phyloP scores from a whole-genome alignment of 2,329 filamentous ascomycete species.

The Aspergillus sp. region DNA sequence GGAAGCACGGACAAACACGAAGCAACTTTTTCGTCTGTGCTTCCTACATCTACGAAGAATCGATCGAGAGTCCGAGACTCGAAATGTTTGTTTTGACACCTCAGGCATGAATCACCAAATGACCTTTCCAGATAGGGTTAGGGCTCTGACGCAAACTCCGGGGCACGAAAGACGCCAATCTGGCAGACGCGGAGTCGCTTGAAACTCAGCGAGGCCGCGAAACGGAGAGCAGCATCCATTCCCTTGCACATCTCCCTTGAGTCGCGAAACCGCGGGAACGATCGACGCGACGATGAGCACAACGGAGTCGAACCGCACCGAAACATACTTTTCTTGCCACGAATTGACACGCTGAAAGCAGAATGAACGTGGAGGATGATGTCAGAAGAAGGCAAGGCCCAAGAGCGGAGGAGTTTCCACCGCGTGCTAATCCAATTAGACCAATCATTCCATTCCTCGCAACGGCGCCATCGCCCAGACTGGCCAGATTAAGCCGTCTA shows the following conservation, averaged over 20 bases:
- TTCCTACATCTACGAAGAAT: background rate
- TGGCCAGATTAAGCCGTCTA: conserved; percentile 1
- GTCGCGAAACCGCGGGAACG: background rate
- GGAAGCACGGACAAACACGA: too few relatives aligned
- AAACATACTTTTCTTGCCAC: background rate
- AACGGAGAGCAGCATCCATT: background rate
- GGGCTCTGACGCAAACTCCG: conserved; percentile 5
- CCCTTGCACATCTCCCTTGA: background rate
- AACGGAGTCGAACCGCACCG: background rate
- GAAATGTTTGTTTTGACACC: background rate
- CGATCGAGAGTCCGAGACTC: too few relatives aligned
- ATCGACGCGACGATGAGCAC: background rate
- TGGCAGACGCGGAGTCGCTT: background rate
- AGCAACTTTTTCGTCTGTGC: too few relatives aligned
- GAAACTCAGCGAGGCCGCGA: background rate
- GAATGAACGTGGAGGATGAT: conserved; percentile 11
- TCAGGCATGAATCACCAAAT: background rate
- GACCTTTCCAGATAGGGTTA: conserved; percentile 5
- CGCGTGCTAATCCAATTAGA: conserved; percentile 7
- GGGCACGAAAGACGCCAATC: background rate
- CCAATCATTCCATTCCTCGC: conserved; percentile 4
- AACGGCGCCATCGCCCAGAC: conserved; percentile 4
- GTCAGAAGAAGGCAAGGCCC: conserved; percentile 10
- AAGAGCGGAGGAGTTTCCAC: conserved; percentile 14
- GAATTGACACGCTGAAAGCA: background rate